Base-by-base conservation (phyloP, 2,329 filamentous ascomycete genomes). In the Hypoxylon sp. region DNA sequence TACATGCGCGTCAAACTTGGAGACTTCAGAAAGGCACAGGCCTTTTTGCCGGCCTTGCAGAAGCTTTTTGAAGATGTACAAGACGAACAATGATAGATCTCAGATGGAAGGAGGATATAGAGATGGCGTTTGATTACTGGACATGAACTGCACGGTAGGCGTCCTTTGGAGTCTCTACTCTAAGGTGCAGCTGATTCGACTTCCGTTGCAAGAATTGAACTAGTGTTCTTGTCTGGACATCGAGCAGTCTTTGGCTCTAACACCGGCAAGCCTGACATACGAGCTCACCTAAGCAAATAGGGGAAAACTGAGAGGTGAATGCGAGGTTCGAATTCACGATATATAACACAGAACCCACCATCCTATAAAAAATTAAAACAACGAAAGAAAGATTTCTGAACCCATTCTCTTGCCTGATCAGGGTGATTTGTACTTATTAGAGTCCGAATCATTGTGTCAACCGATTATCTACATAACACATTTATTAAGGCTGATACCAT, bases 1-100 rank as follows among this genome's bases (percentile, higher is more conserved):
- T 89, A 92, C 72, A 95, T 95, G 92, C 82, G 86, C 4, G 87
- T 94, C 43, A 89, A 72, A 59, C 70, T 79, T 0, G 76, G 77
- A 2, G 76, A 78, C 1, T 79, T 79, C 32, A 74, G 76, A 48
- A 72, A 76, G 49, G 77, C 77, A 0, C 76, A 77, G 60, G 75
- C 74, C 0, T 79, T 79, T 64, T 38, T 79, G 53, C 77, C 77
- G 1, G 65, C 76, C 1, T 61, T 79, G 23, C 75, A 78, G 60
- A 77, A 73, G 65, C 62, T 78, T 1, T 72, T 78, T 14, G 75
- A 77, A 45, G 57, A 69, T 17, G 62, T 60, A 36, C 5, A 48
- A 34, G 67, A 61, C n/a, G 62, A 66, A 2, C 48, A 67, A 45
- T 65, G 48, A 65, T 41, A 30, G 14, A 45, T 65, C 36, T 63